These are phyloP conservation scores for Alternaria triticina DNA, from an alignment of 2,329 filamentous ascomycete species.

Conservation along the genomic window DNA sequence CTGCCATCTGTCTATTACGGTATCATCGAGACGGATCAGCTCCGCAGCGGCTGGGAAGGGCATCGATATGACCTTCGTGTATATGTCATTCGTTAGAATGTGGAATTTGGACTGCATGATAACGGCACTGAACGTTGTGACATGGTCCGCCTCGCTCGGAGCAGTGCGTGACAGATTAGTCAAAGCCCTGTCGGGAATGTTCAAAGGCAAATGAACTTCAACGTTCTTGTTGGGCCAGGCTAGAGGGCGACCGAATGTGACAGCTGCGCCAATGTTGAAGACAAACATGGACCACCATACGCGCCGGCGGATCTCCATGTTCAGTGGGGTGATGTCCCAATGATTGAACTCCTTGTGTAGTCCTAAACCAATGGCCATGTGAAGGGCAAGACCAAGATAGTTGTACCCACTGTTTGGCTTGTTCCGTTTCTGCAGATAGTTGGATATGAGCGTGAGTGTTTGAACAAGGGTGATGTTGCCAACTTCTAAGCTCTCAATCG, in stretches of 20 bases:
- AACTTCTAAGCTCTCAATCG: slow-evolving; percentile 56
- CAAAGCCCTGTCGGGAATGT: slow-evolving; percentile 25
- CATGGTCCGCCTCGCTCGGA: slow-evolving; percentile 10
- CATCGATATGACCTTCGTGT: slow-evolving; percentile 55
- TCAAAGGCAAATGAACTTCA: slow-evolving; percentile 15
- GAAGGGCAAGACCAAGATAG: slow-evolving; percentile 56
- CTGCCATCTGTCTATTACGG: slow-evolving; percentile 50
- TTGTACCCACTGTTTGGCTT: slow-evolving; percentile 60
- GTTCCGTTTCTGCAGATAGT: slow-evolving; percentile 59
- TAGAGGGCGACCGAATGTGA: slow-evolving; percentile 58
- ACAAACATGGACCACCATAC: slow-evolving; percentile 51
- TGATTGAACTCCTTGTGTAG: slow-evolving; percentile 59
- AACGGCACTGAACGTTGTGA: slow-evolving; percentile 55
- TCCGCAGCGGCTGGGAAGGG: slow-evolving; percentile 52
- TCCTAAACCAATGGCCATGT: slow-evolving; percentile 58
- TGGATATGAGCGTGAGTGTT: slow-evolving; percentile 55
- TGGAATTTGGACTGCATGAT: slow-evolving; percentile 55
- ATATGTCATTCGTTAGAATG: slow-evolving; percentile 54
- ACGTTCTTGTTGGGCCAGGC: slow-evolving; percentile 9
- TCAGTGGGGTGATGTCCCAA: slow-evolving; percentile 53
- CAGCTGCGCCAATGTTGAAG: slow-evolving; percentile 58
- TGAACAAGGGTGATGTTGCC: slow-evolving; percentile 59
- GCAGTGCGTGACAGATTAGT: slow-evolving; percentile 38
- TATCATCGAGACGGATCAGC: slow-evolving; percentile 51
- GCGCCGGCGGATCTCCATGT: slow-evolving; percentile 43